Percentiles rank a stretch among this genome's conserved stretches.
Evolutionary conservation across 345 rosid genomes (phyloP).

Genomic region (Kernera saxatilis): DNA sequence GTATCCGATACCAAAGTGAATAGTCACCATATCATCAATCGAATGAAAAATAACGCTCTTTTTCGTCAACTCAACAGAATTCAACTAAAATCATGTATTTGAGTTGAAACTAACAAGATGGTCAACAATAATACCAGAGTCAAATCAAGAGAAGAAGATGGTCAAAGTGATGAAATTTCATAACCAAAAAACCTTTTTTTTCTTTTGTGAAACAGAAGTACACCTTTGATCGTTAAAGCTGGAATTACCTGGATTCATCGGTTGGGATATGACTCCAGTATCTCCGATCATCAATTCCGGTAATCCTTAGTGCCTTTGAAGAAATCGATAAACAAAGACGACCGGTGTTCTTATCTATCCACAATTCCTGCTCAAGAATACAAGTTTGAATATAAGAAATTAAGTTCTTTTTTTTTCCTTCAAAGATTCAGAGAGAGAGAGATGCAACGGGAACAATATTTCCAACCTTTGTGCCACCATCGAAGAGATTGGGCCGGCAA

Average conservation of each 20-base stretch:
- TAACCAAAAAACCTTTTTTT: neutral
- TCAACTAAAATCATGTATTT: too few relatives aligned
- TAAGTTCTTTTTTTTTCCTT: neutral
- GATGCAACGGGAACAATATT: neutral
- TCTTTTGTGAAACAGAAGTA: neutral
- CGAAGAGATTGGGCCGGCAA: slow-evolving; percentile 36
- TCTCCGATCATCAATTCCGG: slow-evolving; percentile 73
- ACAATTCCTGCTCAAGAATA: slow-evolving; percentile 40
- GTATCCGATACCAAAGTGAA: neutral
- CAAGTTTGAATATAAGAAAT: neutral
- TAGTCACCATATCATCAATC: neutral
- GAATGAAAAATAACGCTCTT: too few relatives aligned
- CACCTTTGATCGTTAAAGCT: neutral
- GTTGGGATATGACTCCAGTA: slow-evolving; percentile 59
- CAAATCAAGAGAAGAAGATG: too few relatives aligned
- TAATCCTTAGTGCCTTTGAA: slow-evolving; percentile 53
- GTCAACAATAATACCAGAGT: neutral
- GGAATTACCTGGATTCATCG: slow-evolving; percentile 54
- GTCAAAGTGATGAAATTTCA: neutral
- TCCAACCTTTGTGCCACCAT: slow-evolving; percentile 49
- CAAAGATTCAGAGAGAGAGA: neutral
- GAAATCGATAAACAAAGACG: slow-evolving; percentile 59
- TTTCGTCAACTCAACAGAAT: too few relatives aligned
- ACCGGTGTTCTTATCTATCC: slow-evolving; percentile 57
- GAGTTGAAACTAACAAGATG: too few relatives aligned